Percentiles rank a stretch among this genome's conserved stretches.
These are phyloP conservation scores for Penicillium lividum DNA, from an alignment of 495 filamentous ascomycete species.

Conservation along the genomic window DNA sequence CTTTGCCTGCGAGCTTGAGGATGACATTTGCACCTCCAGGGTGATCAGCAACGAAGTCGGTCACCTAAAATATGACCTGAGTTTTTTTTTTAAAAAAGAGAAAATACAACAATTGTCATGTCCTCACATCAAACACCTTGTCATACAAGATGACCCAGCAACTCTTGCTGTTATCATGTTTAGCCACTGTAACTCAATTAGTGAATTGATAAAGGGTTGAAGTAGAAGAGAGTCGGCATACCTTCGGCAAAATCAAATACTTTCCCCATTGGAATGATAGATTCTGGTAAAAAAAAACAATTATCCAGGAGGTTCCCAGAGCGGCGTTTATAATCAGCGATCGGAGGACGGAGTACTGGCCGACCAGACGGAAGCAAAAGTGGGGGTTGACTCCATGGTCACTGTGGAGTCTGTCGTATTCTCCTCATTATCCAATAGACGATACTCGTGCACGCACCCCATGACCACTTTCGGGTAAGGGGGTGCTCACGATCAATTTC, in stretches of 20 bases:
- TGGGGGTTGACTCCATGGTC: background rate
- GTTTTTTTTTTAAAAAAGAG: background rate
- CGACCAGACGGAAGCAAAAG: background rate
- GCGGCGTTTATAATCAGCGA: background rate
- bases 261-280: background rate
- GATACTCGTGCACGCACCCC: too few species aligned
- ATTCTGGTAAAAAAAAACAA: background rate
- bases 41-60: constrained; percentile 77
- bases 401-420: background rate
- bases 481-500: too few species aligned
- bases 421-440: background rate
- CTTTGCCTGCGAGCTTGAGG: constrained; percentile 76
- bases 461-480: too few species aligned
- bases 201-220: background rate
- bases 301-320: background rate
- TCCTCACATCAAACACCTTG: constrained; percentile 80
- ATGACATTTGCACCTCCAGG: constrained; percentile 88
- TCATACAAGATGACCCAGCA: constrained; percentile 92
- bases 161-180: constrained; percentile 76
- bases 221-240: background rate
- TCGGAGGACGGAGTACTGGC: background rate
- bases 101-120: background rate
- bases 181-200: constrained; percentile 54
- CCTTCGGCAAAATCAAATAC: background rate
- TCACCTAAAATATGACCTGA: constrained; percentile 41